Percentiles rank a stretch among this genome's conserved stretches.
These are phyloP conservation scores for Clausena lansium DNA, from an alignment of 345 rosid genomes.

Conservation along the genomic window DNA sequence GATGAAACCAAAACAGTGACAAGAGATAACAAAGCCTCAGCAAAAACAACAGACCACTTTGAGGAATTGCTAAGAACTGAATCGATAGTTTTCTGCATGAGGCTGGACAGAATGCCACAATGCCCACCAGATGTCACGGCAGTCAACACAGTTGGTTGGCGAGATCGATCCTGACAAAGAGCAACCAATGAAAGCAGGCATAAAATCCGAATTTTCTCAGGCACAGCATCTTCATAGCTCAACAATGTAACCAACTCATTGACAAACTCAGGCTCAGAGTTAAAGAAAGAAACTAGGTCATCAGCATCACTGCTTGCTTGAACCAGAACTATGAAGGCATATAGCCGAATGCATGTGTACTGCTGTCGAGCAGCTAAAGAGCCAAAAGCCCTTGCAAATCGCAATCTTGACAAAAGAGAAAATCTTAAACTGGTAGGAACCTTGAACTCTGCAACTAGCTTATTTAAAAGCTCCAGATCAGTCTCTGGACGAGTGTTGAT, in stretches of 20 bases:
- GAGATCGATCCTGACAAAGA: constrained; percentile 89
- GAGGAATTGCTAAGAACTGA: constrained; percentile 65
- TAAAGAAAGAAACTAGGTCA: constrained; percentile 80
- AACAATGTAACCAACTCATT: constrained; percentile 77
- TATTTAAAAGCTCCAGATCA: constrained; percentile 77
- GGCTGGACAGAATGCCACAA: constrained; percentile 88
- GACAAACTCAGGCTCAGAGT: constrained; percentile 91
- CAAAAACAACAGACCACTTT: constrained; percentile 77
- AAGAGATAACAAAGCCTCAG: constrained; percentile 87
- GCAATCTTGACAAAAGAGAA: constrained; percentile 74
- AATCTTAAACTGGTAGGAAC: constrained; percentile 85
- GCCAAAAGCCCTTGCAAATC: constrained; percentile 89
- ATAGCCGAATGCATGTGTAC: constrained; percentile 85
- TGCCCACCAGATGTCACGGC: constrained; percentile 91
- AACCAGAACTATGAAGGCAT: constrained; percentile 89
- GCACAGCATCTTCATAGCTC: constrained; percentile 80
- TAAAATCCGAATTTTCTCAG: constrained; percentile 76
- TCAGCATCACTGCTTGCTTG: constrained; percentile 81
- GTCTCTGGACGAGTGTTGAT: constrained; percentile 45
- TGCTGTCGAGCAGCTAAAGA: constrained; percentile 76
- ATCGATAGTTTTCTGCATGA: constrained; percentile 88
- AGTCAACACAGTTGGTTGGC: constrained; percentile 76
- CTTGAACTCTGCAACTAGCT: constrained; percentile 64
- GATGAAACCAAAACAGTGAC: constrained; percentile 89
- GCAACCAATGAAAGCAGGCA: constrained; percentile 87